Base-by-base conservation (phyloP, 1,139 yeast genomes). In the Protomyces inouyei region DNA sequence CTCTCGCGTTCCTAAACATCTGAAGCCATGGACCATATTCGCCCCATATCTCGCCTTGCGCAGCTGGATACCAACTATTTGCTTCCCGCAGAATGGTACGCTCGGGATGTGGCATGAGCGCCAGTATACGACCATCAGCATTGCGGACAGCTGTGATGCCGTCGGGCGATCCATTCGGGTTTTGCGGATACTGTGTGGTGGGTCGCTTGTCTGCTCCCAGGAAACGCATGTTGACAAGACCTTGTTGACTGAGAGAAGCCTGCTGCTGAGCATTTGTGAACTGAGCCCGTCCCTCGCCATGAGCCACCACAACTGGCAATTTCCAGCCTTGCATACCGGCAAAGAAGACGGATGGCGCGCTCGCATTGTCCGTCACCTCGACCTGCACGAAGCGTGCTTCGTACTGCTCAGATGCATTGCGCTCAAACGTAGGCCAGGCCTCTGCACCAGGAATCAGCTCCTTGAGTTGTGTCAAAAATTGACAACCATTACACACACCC, bases 21-120 rank as follows among this genome's bases (percentile, higher is more conserved):
- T 91, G 85, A 71, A 93, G 84, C 99, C 99, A 95, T 64, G 99
- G 99, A 64, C 95, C 95, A 72, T 86, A 84, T 18, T 80, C 82
- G 52, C 85, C 87, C 88, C 91, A 84, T 61, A 79, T 79, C 53
- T 75, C 77, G 57, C 85, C 85, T 73, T 87, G 86, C 64, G 82
- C 85, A 48, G 76, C 76, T 60, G 98, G 97, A 74, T 89, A 89
- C 85, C 91, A 93, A 8, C 97, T 90, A 78, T 92, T 92, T 67
- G 95, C 80, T 76, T 89, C 96, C 73, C 85, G 79, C 78, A 97
- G 83, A 66, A 87, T 82, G 57, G 90, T 95, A 79, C 99, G 89
- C 78, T 95, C 99, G 32, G 99, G 98, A 75, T 95, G 99, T 57
- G 99, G 99, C 99, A 95, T 95, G 91, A 95, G 85, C 2, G 98